These are phyloP conservation scores for Graphilbum ipis-grandicollis DNA, from an alignment of 2,329 filamentous ascomycete species.

Conservation along the genomic window DNA sequence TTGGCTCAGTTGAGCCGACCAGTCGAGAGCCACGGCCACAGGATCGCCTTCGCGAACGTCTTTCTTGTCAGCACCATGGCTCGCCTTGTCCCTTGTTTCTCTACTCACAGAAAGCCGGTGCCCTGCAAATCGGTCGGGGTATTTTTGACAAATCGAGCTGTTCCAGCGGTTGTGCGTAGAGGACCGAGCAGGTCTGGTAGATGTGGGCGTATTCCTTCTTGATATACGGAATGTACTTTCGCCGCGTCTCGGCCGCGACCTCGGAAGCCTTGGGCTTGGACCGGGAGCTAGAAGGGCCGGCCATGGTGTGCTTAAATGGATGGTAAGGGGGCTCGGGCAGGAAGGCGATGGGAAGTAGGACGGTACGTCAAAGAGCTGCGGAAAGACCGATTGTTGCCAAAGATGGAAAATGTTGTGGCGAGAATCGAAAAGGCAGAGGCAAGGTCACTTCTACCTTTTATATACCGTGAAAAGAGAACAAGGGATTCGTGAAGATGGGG, in stretches of 20 bases:
- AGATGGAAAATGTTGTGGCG: background rate
- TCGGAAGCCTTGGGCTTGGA: constrained; percentile 48
- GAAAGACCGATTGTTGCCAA: background rate
- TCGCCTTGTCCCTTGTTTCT: too few species aligned
- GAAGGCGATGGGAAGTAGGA: too few species aligned
- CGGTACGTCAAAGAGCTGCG: too few species aligned
- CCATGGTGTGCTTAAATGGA: constrained; percentile 24
- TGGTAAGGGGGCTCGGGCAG: background rate
- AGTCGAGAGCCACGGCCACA: constrained; percentile 41
- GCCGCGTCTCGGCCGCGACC: constrained; percentile 57
- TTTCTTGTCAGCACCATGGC: constrained; percentile 7
- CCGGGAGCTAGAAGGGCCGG: constrained; percentile 13
- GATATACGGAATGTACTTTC: constrained; percentile 48
- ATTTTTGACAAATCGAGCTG: constrained; percentile 23
- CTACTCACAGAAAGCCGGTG: constrained; percentile 24
- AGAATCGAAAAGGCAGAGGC: too few species aligned
- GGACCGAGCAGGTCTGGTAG: constrained; percentile 41
- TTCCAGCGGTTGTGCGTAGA: constrained; percentile 33
- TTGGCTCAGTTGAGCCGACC: constrained; percentile 22
- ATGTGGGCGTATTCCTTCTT: constrained; percentile 33
- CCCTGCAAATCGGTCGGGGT: constrained; percentile 17
- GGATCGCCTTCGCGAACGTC: constrained; percentile 39
- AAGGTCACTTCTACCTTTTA: too few species aligned
- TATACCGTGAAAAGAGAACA: too few species aligned
- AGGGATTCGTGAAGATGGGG: too few species aligned